Base-by-base conservation (phyloP, 805 yeast genomes). In the Kazachstania viticola region DNA sequence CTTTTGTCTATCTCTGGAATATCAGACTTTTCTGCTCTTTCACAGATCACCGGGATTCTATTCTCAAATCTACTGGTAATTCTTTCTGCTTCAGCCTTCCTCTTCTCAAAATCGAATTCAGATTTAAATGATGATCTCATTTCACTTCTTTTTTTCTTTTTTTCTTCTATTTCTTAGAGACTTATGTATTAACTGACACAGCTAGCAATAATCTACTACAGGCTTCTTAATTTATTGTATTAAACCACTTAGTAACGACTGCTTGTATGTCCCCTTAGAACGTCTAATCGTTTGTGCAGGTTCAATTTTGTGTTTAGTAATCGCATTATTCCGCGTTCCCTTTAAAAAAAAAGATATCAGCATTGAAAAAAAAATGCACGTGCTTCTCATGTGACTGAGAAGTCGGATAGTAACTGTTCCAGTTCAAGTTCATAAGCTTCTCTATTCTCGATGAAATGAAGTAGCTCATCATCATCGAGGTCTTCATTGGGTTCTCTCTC, bases 1-100 rank as follows among this genome's bases (percentile, higher is more conserved):
- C 95, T 80, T 70, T 88, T 91, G 60, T 91, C 98, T 51, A 91
- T 85, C 45, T 85, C 91, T 27, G 93, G 93, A 41, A 91, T 80
- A 54, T 91, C 96, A 21, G 94, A 79, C 62, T 88, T 88, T 61
- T 87, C 97, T 23, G 87, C 96, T 62, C 85, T 79, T 63, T 91
- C 98, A 58, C 98, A 91, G 52, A 91, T 88, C 17, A 65, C 96
- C 3, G 98, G 98, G 38, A 91, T 84, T 45, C 98, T 72, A 56
- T 91, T 95, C 35, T 71, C 68, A 63, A 87, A 91, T 58, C 87
- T 81, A 50, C 79, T 77, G 41, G 84, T 75, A 53, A 88, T 88
- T 51, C 96, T 76, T 44, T 79, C 74, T 23, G 96, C 83, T 61
- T 88, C 98, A 4, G 94, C 88, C 67, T 81, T 78, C 67, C 98